Evolutionary conservation across 345 rosid species (phyloP), one percentile per base, ranked within the genome.

Genomic region (Brassica rapa): DNA sequence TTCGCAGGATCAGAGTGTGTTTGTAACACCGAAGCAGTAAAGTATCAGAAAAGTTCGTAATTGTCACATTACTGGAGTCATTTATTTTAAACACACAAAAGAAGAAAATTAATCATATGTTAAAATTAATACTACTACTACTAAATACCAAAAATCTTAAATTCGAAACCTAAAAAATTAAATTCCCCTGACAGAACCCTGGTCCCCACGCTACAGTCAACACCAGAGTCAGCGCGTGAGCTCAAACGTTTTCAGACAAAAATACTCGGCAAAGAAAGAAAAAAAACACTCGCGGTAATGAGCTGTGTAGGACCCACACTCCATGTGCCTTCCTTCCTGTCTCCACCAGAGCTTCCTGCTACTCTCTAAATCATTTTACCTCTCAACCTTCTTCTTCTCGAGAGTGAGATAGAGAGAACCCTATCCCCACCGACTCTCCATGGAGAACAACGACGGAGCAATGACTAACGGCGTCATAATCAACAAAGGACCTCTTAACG

Each of bases 321-420:
- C 93, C 98, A 95, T 95, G 98, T 95, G 99, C 92, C 83, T 89
- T 89, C 83, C 90, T 77, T 84, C 94, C 92, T 89, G 98, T 95
- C 97, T 93, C 96, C 98, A 92, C 98, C 96, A 49, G 56, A 88
- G 93, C 94, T 89, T 65, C 74, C 57, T 67, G 10, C 75, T 63
- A 23, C 76, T 49, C 55, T 72, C 55, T 49, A 43, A 49, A 27
- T 35, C 2, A 46, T 64, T 21, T 62, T 24, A 0, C 32, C 15
- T 59, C 77, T 19, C 19, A 66, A 56, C 0, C 56, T 43, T 32
- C 73, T n/a, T 24, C 57, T 33, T 16, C 53, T 43, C 14, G 32
- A 16, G 6, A 46, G 53, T 12, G 1, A 43, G 49, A 46, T 3
- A 23, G 23, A 46, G 30, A 32, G 4, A 69, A 53, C 75, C 62